Percentiles rank a stretch among this genome's conserved stretches.
These are phyloP conservation scores for Aegle marmelos DNA, from an alignment of 345 rosid genomes.

Conservation along the genomic window DNA sequence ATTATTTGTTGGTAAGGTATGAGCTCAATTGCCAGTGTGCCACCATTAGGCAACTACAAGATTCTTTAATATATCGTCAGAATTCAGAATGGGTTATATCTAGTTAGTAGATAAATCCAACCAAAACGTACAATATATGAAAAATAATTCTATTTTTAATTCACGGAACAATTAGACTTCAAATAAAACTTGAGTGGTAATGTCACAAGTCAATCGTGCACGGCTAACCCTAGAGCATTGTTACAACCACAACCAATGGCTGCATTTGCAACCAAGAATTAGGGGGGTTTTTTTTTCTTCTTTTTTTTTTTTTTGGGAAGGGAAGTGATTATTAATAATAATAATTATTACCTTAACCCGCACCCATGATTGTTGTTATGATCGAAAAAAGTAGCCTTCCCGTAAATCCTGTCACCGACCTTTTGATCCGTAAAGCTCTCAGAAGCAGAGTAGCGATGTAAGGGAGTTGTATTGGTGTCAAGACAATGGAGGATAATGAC, in stretches of 20 bases:
- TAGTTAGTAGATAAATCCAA: neutral
- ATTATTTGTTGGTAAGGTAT: neutral
- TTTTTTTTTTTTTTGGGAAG: too few relatives aligned
- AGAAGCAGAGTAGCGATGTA: slow-evolving; percentile 36
- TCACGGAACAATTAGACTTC: neutral
- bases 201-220: too few relatives aligned
- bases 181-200: neutral
- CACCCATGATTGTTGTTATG: neutral
- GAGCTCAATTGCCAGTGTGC: neutral
- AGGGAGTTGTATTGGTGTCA: slow-evolving; percentile 45
- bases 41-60: too few relatives aligned
- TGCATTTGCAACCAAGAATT: neutral
- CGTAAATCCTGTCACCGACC: slow-evolving; percentile 20
- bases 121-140: neutral
- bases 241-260: neutral
- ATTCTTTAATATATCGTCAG: too few relatives aligned
- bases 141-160: too few relatives aligned
- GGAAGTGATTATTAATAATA: neutral
- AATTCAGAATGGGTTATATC: too few relatives aligned
- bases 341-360: neutral
- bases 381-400: neutral
- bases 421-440: slow-evolving; percentile 22
- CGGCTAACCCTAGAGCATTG: neutral
- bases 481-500: slow-evolving; percentile 44
- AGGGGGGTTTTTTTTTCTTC: neutral